These are phyloP conservation scores for Malus hybrid DNA, from an alignment of 331 rosid species.

Conservation along the genomic window DNA sequence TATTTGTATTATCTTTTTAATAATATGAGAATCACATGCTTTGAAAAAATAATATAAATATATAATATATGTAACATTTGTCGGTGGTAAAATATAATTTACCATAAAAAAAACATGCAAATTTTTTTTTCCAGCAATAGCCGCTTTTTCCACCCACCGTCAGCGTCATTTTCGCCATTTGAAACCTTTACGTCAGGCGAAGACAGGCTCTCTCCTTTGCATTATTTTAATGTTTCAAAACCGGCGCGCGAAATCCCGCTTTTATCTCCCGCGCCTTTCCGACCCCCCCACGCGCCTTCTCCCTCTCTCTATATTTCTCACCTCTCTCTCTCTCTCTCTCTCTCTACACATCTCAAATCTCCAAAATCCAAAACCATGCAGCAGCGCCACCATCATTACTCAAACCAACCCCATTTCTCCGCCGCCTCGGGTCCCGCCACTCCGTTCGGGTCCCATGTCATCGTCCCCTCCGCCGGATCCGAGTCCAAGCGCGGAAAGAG, in stretches of 20 bases:
- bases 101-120: neutral
- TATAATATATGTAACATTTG: too few species aligned
- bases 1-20: too few species aligned
- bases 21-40: accelerated
- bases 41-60: too few species aligned
- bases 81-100: too few species aligned
- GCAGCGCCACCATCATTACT: slow-evolving; percentile 21
- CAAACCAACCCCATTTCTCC: slow-evolving; percentile 24
- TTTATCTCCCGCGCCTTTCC: slow-evolving; percentile 27
- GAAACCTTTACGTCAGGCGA: neutral
- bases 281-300: slow-evolving; percentile 6
- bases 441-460: slow-evolving; percentile 3
- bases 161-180: slow-evolving; percentile 6
- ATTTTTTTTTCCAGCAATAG: neutral
- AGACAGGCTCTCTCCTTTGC: neutral
- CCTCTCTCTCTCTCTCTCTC: neutral
- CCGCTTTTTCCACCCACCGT: neutral
- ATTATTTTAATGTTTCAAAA: slow-evolving; percentile 13
- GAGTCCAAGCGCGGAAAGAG: slow-evolving; percentile 46
- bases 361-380: slow-evolving; percentile 28
- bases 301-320: neutral
- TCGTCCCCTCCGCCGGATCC: neutral
- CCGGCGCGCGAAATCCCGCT: slow-evolving; percentile 31
- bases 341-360: neutral
- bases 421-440: slow-evolving; percentile 11